Conservation (phyloP, 169 alveolate species). For the Amoebophrya sp. region DNA sequence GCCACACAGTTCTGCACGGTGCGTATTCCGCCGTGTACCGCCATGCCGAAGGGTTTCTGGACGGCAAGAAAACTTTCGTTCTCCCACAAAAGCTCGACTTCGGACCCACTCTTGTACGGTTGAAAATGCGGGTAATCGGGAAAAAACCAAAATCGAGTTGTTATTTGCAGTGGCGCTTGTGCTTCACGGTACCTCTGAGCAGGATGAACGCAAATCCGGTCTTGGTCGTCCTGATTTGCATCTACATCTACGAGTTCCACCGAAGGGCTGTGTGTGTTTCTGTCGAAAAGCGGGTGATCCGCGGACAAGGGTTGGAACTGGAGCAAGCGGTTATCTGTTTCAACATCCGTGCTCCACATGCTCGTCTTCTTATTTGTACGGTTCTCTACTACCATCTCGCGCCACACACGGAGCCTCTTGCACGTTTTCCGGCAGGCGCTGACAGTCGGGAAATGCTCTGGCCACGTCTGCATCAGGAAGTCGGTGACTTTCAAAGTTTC, state of each 20-base stretch:
- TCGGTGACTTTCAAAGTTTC: no score
- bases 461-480: not conserved
- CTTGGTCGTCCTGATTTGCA: not conserved
- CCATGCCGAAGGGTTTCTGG: not conserved
- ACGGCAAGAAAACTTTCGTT: no score
- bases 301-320: no score
- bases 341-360: no score
- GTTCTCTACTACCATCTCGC: no score
- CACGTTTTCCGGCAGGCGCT: not conserved
- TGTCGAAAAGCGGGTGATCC: no score
- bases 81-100: no score
- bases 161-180: not conserved
- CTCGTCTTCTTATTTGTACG: no score
- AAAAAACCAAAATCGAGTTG: no score
- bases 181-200: not conserved
- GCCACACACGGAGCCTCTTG: not conserved
- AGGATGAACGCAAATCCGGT: not conserved
- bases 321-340: no score
- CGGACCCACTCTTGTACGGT: not conserved
- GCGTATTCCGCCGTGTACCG: not conserved
- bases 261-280: no score
- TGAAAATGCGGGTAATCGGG: not conserved
- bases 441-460: not conserved
- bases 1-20: not conserved
- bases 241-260: not conserved